phyloP scores from a whole-genome alignment of 306 rosid species.

The Begonia loranthoides region DNA sequence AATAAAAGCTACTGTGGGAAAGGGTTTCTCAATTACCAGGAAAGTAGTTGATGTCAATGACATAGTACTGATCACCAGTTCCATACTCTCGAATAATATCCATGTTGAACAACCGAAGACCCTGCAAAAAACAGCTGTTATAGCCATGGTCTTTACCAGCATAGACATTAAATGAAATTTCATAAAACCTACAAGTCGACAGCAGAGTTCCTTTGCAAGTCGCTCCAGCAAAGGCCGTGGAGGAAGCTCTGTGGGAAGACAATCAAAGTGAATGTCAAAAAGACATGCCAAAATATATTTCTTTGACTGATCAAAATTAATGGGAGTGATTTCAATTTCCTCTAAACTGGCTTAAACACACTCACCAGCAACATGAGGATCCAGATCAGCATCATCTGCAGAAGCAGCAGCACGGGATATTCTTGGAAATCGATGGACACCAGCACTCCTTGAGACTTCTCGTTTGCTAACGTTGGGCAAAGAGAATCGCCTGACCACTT shows the following conservation, averaged over 20 bases:
- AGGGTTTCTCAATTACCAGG: constrained; percentile 40
- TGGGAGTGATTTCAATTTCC: neutral
- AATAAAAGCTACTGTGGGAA: too few relatives aligned
- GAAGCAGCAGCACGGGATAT: constrained; percentile 96
- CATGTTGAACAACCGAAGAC: constrained; percentile 76
- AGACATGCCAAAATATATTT: constrained; percentile 1
- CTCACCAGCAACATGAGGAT: constrained; percentile 72
- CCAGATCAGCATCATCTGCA: constrained; percentile 91
- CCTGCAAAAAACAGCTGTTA: constrained; percentile 20
- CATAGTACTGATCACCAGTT: constrained; percentile 51
- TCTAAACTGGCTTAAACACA: constrained; percentile 4
- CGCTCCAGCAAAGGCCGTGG: constrained; percentile 82
- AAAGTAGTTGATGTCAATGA: constrained; percentile 89
- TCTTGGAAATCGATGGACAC: constrained; percentile 64
- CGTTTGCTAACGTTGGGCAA: constrained; percentile 69
- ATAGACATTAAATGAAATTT: constrained; percentile 4
- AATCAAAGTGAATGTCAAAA: constrained; percentile 10
- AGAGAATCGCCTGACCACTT: constrained; percentile 87
- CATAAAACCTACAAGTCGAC: constrained; percentile 42
- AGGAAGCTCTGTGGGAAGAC: constrained; percentile 69
- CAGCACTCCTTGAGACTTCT: constrained; percentile 59
- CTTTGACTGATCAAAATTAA: constrained; percentile 23
- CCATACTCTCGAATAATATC: constrained; percentile 80
- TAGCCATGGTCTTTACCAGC: neutral
- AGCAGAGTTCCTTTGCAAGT: constrained; percentile 73